Evolutionary conservation across 108 stramenopile species (phyloP).

Genomic region (Hondaea fermentalgiana): DNA sequence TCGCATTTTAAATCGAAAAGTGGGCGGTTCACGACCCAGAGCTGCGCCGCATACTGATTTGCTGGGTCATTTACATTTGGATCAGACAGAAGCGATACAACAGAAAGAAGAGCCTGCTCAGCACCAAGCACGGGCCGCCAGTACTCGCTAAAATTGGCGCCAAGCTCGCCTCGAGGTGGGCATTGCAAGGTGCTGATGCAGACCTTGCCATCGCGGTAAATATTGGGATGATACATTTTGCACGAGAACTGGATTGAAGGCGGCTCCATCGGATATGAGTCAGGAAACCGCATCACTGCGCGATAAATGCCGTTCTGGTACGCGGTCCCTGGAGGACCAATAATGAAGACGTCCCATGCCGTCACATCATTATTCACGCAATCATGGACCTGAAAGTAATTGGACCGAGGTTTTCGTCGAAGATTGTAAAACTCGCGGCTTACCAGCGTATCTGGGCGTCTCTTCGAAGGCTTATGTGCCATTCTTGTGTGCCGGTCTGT

Average conservation of each 20-base stretch:
- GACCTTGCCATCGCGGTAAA: background rate
- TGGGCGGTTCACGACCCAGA: background rate
- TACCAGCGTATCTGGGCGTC: no score
- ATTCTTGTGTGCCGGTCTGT: no score
- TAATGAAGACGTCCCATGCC: background rate
- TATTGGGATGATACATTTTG: background rate
- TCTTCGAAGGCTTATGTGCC: no score
- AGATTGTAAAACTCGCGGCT: slow-evolving; percentile 10
- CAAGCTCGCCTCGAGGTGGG: background rate
- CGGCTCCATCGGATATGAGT: slow-evolving; percentile 1
- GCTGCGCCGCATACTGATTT: background rate
- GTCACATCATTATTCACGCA: background rate
- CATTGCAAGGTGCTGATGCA: background rate
- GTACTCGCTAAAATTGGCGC: background rate
- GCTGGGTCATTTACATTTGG: background rate
- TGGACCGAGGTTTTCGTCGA: background rate
- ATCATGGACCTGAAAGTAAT: slow-evolving; percentile 9
- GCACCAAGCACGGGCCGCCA: background rate
- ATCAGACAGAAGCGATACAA: background rate
- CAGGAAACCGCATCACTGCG: background rate
- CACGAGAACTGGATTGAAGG: slow-evolving; percentile 1
- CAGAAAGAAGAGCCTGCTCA: background rate
- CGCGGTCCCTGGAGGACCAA: slow-evolving; percentile 12
- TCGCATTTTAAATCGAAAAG: background rate
- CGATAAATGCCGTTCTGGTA: background rate